Base-by-base conservation (phyloP, 495 filamentous ascomycete genomes). In the Podospora australis region DNA sequence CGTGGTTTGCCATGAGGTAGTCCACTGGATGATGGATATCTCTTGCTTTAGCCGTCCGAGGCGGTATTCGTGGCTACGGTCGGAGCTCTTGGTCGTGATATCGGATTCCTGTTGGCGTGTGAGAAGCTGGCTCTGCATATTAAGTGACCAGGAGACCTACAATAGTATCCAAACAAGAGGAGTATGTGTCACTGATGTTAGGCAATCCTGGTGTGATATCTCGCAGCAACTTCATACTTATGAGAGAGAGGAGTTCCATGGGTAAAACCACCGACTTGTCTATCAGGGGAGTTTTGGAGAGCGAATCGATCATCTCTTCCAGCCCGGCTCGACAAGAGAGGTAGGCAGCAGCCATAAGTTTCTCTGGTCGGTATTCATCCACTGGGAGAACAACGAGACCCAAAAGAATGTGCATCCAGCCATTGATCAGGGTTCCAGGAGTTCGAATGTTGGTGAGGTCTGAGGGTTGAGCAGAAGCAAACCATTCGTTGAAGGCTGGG, bases 11-110 rank as follows among this genome's bases (percentile, higher is more conserved):
- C 29, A 24, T 11, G 16, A 35, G 13, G 67, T 36, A 14, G 59
- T 67, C 14, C 53, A 52, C 16, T 50, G 54, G 10, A 72, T 65
- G 19, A 66, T 58, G 21, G 53, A 52, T 19, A 71, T 53, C 49
- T 73, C 67, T 52, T 71, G 64, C 19, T 63, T 58, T 6, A 71
- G 57, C 13, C 60, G 53, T 7, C 50, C 52, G 16, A 73, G 59
- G 19, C 57, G 50, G 44, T 66, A 52, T 44, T 73, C 65, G 39
- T 70, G 60, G n/a, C 53, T 51, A 25, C 63, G 54, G 50, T 64
- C 58, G 3, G 58, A 53, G 13, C 48, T 54, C 19, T 67, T 64
- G 28, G 54, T 49, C 17, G 54, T 56, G 25, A 72, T 65, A 19
- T 64, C 57, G n/a, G 55, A 53, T 26, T 68, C 63, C n/a, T n/a